A percentile compares a stretch with the other conserved stretches of the same genome.
Evolutionary conservation across 1,284 basidiomycete species (phyloP).

Genomic region (Termitomyces sp.): DNA sequence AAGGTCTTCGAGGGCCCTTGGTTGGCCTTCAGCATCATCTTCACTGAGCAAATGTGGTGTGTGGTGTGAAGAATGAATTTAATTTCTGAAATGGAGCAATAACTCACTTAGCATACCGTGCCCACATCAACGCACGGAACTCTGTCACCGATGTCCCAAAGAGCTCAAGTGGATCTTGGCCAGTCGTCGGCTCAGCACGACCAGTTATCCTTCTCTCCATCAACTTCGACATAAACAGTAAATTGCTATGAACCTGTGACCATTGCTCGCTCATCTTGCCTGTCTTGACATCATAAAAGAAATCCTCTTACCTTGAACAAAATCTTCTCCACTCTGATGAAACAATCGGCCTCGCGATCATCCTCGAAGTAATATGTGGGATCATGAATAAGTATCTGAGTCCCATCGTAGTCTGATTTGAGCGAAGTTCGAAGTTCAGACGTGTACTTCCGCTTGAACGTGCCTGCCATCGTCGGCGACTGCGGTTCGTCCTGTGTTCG

Average conservation of each 20-base stretch:
- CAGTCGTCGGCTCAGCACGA: slow-evolving; percentile 9
- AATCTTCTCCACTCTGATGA: slow-evolving; percentile 24
- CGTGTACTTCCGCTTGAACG: slow-evolving; percentile 3
- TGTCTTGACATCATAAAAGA: neutral
- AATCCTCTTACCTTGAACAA: slow-evolving; percentile 28
- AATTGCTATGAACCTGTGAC: slow-evolving; percentile 21
- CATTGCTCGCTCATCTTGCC: neutral
- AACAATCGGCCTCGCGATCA: slow-evolving; percentile 19
- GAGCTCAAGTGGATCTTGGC: slow-evolving; percentile 19
- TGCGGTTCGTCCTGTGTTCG: slow-evolving; percentile 25
- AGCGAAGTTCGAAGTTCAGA: neutral
- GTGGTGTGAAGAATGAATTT: neutral
- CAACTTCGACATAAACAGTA: slow-evolving; percentile 11
- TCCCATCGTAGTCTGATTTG: slow-evolving; percentile 7
- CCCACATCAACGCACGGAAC: slow-evolving; percentile 31
- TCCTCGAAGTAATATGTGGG: slow-evolving; percentile 23
- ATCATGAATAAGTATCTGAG: slow-evolving; percentile 20
- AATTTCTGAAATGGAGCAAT: neutral
- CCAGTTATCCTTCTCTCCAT: slow-evolving; percentile 9
- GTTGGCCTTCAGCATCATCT: slow-evolving; percentile 17
- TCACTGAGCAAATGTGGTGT: slow-evolving; percentile 9
- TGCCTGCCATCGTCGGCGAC: slow-evolving; percentile 2
- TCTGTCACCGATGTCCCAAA: slow-evolving; percentile 22
- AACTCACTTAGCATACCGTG: slow-evolving; percentile 24
- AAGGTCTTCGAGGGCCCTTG: slow-evolving; percentile 20